Base-by-base conservation (phyloP, 1,284 basidiomycete species). In the Ceratobasidium sp. region DNA sequence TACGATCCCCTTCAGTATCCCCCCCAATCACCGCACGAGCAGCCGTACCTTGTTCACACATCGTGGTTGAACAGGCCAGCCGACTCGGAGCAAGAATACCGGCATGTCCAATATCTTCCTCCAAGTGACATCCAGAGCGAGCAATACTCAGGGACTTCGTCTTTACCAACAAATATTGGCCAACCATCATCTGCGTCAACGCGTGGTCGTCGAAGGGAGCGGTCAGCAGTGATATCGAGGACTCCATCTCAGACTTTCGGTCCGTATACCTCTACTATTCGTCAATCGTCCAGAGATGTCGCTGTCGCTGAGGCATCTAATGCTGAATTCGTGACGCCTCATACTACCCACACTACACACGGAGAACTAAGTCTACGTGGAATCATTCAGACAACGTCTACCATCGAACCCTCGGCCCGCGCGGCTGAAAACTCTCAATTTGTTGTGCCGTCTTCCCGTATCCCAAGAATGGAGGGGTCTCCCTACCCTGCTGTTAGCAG, bases 391-490 rank as follows among this genome's bases (percentile, higher is more conserved):
- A 13, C n/a, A 46, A 12, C n/a, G 12, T n/a, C 46, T 17, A 42
- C 23, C 3, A 23, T n/a, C 23, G 74, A 67, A 54, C 50, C 40
- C 74, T 23, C 50, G 33, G n/a, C 40, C 40, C 74, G 28, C 26
- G 4, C 42, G 26, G 40, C 64, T 56, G 74, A 76, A 67, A 57
- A 38, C 7, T 54, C 62, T 12, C 62, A 67, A 33, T 76, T 66
- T 40, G 64, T 76, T 13, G 74, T 76, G 26, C 74, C 74, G 15
- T 76, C 74, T 20, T 76, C 74, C 48, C 74, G 74, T 10, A 44
- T 76, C 9, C 74, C 74, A 9, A 76, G 74, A 38, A 20, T 48
- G 9, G 74, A 76, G 23, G 38, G 33, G n/a, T 42, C 64, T 12
- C 33, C 64, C 6, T 42, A 76, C 74, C 26, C 48, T 38, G 15